phyloP scores from a whole-genome alignment of 2,329 filamentous ascomycete species.

The Aspergillus sp. region DNA sequence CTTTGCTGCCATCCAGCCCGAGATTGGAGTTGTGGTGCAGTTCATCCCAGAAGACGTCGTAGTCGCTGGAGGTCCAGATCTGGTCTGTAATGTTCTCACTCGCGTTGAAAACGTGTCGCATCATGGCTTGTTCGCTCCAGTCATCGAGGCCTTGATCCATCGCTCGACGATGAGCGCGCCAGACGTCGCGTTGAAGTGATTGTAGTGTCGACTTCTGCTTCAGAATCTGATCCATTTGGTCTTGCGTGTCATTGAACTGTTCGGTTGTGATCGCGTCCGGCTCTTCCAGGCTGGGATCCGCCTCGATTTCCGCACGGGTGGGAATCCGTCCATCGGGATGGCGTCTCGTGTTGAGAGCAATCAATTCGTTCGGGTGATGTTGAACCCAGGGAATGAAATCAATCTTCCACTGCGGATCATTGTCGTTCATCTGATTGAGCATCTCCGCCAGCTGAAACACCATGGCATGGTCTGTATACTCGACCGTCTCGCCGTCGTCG shows the following conservation, averaged over 20 bases:
- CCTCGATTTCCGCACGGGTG: constrained; percentile 17
- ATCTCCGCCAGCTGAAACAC: constrained; percentile 17
- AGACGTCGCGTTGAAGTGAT: constrained; percentile 15
- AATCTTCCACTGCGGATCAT: constrained; percentile 15
- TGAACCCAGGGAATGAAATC: constrained; percentile 24
- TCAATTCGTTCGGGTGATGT: constrained; percentile 24
- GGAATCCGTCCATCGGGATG: constrained; percentile 21
- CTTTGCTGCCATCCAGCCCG: constrained; percentile 22
- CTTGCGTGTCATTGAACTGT: constrained; percentile 9
- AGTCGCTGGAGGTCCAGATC: constrained; percentile 27
- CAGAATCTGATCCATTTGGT: constrained; percentile 13
- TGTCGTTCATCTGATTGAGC: constrained; percentile 20
- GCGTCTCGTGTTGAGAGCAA: constrained; percentile 12
- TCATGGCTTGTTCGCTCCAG: constrained; percentile 21
- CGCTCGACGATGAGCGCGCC: constrained; percentile 14
- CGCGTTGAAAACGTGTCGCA: constrained; percentile 29
- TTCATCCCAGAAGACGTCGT: constrained; percentile 32
- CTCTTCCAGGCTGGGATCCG: constrained; percentile 11
- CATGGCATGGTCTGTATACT: constrained; percentile 19
- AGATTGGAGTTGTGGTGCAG: constrained; percentile 31
- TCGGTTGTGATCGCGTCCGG: constrained; percentile 8
- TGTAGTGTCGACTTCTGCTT: constrained; percentile 13
- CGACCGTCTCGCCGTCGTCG: constrained; percentile 14
- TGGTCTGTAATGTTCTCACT: constrained; percentile 36
- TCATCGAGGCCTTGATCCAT: constrained; percentile 22